These are phyloP conservation scores for Sugiyamaella americana DNA, from an alignment of 805 yeast genomes.

Conservation along the genomic window DNA sequence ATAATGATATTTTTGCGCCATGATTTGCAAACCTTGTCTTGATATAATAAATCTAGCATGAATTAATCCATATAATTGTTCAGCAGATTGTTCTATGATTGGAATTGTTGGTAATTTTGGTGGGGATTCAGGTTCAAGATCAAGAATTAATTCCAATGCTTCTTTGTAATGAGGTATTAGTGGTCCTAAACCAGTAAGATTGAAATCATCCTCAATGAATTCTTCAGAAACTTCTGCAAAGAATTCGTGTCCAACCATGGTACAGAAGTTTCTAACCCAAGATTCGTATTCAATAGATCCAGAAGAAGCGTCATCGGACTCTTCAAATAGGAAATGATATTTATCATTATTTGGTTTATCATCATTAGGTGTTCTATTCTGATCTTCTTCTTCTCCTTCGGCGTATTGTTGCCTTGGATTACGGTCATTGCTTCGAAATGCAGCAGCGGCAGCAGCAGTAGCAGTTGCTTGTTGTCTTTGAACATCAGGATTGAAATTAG, in stretches of 20 bases:
- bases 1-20: slow-evolving; percentile 86
- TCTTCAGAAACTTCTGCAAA: slow-evolving; percentile 89
- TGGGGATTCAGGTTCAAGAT: slow-evolving; percentile 60
- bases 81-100: slow-evolving; percentile 82
- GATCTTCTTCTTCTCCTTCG: neutral
- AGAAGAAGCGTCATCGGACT: slow-evolving; percentile 17
- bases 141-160: slow-evolving; percentile 85
- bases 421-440: neutral
- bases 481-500: too few species aligned
- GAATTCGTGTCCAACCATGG: slow-evolving; percentile 77
- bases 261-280: slow-evolving; percentile 79
- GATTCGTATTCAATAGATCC: slow-evolving; percentile 47
- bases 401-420: neutral
- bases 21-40: slow-evolving; percentile 77
- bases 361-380: neutral
- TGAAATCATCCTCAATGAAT: slow-evolving; percentile 94
- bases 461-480: neutral
- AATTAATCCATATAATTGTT: slow-evolving; percentile 83
- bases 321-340: neutral
- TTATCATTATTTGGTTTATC: neutral
- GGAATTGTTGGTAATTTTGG: slow-evolving; percentile 63
- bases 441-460: neutral
- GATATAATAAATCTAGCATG: slow-evolving; percentile 89
- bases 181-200: slow-evolving; percentile 79
- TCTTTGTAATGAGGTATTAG: slow-evolving; percentile 88